Conservation (phyloP, 371 early-diverging fungal genomes). For the Saksenaea vasiformis region DNA sequence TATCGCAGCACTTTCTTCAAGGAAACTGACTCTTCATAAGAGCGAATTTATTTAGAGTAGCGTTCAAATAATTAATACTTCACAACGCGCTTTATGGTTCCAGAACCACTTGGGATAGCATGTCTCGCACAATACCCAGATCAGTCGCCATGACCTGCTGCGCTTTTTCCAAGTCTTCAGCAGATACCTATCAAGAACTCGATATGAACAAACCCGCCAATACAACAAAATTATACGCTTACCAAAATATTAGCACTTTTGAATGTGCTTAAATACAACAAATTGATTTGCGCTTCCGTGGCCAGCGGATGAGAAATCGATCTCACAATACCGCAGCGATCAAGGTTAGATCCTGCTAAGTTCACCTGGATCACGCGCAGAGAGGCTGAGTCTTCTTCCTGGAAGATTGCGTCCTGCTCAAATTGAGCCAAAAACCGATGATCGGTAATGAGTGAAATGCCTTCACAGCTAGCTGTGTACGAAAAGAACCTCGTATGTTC, state of each 20-base stretch:
- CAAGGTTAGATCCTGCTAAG: constrained; percentile 61
- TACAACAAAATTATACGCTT: constrained; percentile 9
- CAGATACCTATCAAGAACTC: constrained; percentile 28
- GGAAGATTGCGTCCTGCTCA: constrained; percentile 61
- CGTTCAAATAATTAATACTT: neutral
- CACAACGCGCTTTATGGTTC: constrained; percentile 23
- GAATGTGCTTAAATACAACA: constrained; percentile 72
- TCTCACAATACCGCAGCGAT: constrained; percentile 74
- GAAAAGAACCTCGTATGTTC: constrained; percentile 61
- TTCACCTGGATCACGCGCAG: constrained; percentile 75
- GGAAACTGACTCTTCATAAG: too few relatives aligned
- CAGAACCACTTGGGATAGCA: constrained; percentile 35
- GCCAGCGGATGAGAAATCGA: constrained; percentile 73
- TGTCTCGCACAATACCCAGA: constrained; percentile 32
- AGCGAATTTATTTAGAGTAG: too few relatives aligned
- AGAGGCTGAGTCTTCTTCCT: constrained; percentile 55
- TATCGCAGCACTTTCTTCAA: too few relatives aligned
- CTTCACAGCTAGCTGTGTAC: constrained; percentile 73
- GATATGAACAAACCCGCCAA: neutral
- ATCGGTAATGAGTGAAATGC: constrained; percentile 73
- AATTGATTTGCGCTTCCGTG: constrained; percentile 62
- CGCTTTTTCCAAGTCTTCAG: constrained; percentile 41
- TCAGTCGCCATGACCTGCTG: constrained; percentile 35
- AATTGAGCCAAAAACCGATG: constrained; percentile 59
- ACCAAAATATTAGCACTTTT: constrained; percentile 76